Conservation (phyloP, 169 alveolate genomes). For the Plasmodium gonderi region DNA sequence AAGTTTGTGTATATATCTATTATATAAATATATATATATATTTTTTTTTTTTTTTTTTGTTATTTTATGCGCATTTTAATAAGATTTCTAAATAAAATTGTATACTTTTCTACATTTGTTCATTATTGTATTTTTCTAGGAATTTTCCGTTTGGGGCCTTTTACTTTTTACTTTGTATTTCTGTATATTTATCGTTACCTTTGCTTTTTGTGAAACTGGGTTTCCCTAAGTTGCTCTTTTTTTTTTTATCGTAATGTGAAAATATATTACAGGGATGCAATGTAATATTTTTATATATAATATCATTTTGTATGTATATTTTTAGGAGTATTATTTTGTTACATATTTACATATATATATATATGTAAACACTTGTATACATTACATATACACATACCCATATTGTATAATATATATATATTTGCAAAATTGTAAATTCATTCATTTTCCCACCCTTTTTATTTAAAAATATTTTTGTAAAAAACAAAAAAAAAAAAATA, state of each 20-base stretch:
- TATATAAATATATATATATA: neutral
- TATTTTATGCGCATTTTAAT: neutral
- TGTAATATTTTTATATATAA: too few species aligned
- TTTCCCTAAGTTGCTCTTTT: too few species aligned
- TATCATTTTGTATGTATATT: too few species aligned
- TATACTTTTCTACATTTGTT: neutral
- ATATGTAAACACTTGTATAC: neutral
- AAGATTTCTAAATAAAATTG: neutral
- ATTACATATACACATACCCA: neutral
- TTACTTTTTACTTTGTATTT: neutral
- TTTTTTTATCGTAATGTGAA: too few species aligned
- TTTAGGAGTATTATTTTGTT: too few species aligned
- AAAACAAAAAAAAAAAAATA: slow-evolving; percentile 7
- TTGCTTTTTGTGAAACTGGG: neutral
- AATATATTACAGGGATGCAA: too few species aligned
- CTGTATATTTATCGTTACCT: neutral
- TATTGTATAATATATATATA: neutral
- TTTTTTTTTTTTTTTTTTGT: neutral
- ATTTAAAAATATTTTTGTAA: slow-evolving; percentile 5
- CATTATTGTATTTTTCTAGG: neutral
- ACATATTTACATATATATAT: too few species aligned
- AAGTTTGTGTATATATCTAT: too few species aligned
- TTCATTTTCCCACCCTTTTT: neutral
- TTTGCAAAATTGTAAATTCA: slow-evolving; percentile 27
- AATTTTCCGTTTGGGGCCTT: neutral